Percentiles rank a stretch among this genome's conserved stretches.
phyloP scores from a whole-genome alignment of 805 yeast genomes.

The Ogataea parapolymorpha region DNA sequence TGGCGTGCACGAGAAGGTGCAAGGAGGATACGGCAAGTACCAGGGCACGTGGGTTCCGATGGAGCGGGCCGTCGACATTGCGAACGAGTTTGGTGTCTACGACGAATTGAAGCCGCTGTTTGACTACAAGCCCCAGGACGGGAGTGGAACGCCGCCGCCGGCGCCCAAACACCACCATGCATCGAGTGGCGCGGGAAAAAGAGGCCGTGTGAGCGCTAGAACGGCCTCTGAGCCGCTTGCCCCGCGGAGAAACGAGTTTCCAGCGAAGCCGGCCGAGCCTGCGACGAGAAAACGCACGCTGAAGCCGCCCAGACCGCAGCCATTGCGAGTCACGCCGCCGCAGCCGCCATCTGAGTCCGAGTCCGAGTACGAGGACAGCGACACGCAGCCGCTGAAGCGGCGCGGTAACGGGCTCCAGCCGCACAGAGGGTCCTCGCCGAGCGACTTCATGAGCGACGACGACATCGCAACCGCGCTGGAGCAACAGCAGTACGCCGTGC shows the following conservation, averaged over 20 bases:
- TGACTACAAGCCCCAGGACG: conserved; percentile 51
- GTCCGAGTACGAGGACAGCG: conserved; percentile 11
- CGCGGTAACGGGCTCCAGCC: conserved; percentile 7
- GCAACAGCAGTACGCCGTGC: conserved; percentile 16
- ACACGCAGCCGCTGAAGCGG: conserved; percentile 3
- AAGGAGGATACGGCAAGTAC: conserved; percentile 95
- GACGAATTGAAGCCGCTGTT: conserved; percentile 64
- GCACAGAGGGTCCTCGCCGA: conserved; percentile 43
- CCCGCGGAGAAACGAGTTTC: conserved; percentile 9
- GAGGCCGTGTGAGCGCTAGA: conserved; percentile 21
- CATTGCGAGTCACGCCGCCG: conserved; percentile 1
- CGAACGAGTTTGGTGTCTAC: conserved; percentile 60
- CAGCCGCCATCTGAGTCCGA: conserved; percentile 5
- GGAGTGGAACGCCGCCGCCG: conserved; percentile 52
- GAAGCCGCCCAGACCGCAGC: conserved; percentile 7
- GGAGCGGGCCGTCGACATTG: conserved; percentile 66
- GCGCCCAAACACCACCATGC: conserved; percentile 69
- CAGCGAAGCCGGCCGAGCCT: conserved; percentile 4
- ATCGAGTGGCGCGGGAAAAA: conserved; percentile 41
- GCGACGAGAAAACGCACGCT: conserved; percentile 5
- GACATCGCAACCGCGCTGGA: conserved; percentile 43
- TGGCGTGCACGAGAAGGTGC: conserved; percentile 88
- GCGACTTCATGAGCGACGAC: conserved; percentile 52
- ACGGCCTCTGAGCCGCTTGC: conserved; percentile 10
- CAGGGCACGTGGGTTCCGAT: conserved; percentile 97